Conservation (phyloP, 768 basidiomycete genomes). For the Crucibulum laeve region DNA sequence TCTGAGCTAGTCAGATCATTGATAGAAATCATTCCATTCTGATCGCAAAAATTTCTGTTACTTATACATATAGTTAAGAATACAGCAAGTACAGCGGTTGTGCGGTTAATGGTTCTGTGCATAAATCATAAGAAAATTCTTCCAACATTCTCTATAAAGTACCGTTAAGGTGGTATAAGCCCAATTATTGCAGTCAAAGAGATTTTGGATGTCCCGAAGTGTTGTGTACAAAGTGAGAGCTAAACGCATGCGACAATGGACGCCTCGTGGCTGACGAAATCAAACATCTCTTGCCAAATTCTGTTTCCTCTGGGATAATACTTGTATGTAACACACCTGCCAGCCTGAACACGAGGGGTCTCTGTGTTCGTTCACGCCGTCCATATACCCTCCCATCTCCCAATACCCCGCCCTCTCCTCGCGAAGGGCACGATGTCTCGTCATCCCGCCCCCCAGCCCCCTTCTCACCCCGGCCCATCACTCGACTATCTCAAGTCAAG, state of each 20-base stretch:
- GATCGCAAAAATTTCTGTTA: no score
- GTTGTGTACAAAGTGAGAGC: neutral
- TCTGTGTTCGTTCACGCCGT: neutral
- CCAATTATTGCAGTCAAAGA: neutral
- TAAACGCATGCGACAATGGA: constrained; percentile 10
- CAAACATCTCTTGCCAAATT: constrained; percentile 2
- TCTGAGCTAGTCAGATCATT: no score
- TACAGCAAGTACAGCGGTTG: no score
- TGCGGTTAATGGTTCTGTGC: no score
- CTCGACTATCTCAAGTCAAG: constrained; percentile 58
- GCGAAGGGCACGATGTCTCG: constrained; percentile 3
- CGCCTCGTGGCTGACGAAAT: constrained; percentile 9
- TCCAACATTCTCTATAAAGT: no score
- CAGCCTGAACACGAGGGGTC: neutral
- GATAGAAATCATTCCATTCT: no score
- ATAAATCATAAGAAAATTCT: no score
- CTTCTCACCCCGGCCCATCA: constrained; percentile 13
- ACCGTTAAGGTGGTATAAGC: no score
- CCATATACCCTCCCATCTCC: neutral
- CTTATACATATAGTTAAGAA: no score
- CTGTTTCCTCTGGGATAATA: constrained; percentile 5
- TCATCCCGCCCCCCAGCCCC: constrained; percentile 10
- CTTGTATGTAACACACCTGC: constrained; percentile 5
- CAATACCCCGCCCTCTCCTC: neutral
- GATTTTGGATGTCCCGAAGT: neutral